These are phyloP conservation scores for Xerocomus spinulosus DNA, from an alignment of 768 basidiomycete species.

Conservation along the genomic window DNA sequence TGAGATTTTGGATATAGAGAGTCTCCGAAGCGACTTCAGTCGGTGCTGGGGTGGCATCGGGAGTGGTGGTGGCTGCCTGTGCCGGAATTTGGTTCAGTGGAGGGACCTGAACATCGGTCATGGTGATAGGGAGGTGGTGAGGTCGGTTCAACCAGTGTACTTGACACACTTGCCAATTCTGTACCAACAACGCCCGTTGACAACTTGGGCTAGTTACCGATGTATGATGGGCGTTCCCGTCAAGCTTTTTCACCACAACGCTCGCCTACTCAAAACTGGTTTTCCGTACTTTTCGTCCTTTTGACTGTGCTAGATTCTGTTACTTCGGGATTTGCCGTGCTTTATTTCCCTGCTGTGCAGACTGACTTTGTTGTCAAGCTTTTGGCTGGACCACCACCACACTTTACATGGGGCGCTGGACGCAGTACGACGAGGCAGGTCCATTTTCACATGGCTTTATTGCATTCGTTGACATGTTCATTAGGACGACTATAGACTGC, in stretches of 20 bases:
- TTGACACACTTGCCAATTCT: constrained; percentile 16
- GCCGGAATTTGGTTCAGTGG: constrained; percentile 27
- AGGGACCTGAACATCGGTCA: constrained; percentile 36
- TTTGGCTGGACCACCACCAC: constrained; percentile 21
- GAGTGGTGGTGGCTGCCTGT: constrained; percentile 18
- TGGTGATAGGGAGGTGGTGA: constrained; percentile 19
- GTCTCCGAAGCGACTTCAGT: constrained; percentile 69
- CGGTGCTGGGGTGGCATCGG: constrained; percentile 25
- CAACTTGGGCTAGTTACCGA: not conserved
- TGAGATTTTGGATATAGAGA: constrained; percentile 93
- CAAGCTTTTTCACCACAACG: too few relatives aligned
- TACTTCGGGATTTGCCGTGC: constrained; percentile 21
- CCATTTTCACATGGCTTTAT: not conserved
- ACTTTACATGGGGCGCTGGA: constrained; percentile 34
- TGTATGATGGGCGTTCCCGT: not conserved
- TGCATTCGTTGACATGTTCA: not conserved
- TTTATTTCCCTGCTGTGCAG: not conserved
- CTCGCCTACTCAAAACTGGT: too few relatives aligned
- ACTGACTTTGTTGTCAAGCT: constrained; percentile 2
- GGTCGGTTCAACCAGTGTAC: too few relatives aligned
- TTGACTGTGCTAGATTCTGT: too few relatives aligned
- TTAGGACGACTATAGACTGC: constrained; percentile 52
- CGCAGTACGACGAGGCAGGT: constrained; percentile 33
- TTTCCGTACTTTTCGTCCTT: too few relatives aligned
- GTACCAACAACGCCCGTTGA: not conserved